Conservation (phyloP, 441 rosid species). For the Brassica hybrid region DNA sequence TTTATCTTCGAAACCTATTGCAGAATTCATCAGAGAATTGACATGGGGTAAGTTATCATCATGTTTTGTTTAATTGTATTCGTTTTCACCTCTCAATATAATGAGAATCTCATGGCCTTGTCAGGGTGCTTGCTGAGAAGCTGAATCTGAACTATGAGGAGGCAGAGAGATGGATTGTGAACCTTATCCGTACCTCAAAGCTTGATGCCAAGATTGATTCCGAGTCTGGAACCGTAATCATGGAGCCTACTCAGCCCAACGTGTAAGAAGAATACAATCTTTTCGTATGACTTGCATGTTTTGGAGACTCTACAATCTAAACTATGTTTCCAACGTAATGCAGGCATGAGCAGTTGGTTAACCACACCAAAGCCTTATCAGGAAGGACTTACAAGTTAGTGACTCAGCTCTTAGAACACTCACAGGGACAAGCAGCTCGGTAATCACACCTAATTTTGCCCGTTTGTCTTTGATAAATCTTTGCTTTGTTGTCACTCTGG, state of each 20-base stretch:
- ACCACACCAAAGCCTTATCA: slow-evolving; percentile 81
- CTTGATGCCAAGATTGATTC: slow-evolving; percentile 96
- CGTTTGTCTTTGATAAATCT: slow-evolving; percentile 1
- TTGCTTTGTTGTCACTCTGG: background rate
- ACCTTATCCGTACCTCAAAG: slow-evolving; percentile 87
- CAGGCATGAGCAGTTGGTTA: slow-evolving; percentile 94
- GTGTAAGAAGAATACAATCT: slow-evolving; percentile 47
- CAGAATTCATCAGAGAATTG: slow-evolving; percentile 93
- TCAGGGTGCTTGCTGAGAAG: slow-evolving; percentile 93
- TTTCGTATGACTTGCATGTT: background rate
- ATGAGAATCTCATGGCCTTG: slow-evolving; percentile 14
- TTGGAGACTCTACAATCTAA: background rate
- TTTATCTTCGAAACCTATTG: slow-evolving; percentile 97
- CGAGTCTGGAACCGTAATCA: slow-evolving; percentile 71
- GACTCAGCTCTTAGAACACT: slow-evolving; percentile 76
- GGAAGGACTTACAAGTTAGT: slow-evolving; percentile 91
- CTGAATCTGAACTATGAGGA: slow-evolving; percentile 87
- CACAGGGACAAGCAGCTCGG: slow-evolving; percentile 70
- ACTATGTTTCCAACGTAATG: background rate
- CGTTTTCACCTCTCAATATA: slow-evolving; percentile 21
- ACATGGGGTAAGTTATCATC: slow-evolving; percentile 74
- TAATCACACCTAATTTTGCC: slow-evolving; percentile 38
- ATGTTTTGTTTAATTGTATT: background rate
- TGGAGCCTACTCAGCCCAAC: no score
- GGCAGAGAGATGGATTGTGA: slow-evolving; percentile 97